Conservation (phyloP, 2,329 filamentous ascomycete species). For the Macrophomina phaseolina region DNA sequence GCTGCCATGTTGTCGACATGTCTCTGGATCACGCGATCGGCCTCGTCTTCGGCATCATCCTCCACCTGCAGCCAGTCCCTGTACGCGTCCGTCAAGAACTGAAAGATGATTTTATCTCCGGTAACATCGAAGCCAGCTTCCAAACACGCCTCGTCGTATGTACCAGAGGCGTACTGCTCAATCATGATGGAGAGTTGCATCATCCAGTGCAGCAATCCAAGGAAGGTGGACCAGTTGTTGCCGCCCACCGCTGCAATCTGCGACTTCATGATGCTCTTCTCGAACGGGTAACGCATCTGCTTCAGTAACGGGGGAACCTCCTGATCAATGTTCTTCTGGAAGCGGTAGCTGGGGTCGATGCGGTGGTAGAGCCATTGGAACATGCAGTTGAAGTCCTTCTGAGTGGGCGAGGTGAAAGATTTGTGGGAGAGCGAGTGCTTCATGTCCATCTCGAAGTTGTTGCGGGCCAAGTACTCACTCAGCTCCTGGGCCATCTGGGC, state of each 20-base stretch:
- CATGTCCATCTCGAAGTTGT: conserved; percentile 98
- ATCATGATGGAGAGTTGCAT: conserved; percentile 97
- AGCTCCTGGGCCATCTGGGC: conserved; percentile 85
- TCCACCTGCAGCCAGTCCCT: conserved; percentile 90
- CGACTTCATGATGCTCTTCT: conserved; percentile 94
- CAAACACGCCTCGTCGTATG: conserved; percentile 87
- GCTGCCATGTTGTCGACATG: conserved; percentile 87
- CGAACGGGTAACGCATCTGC: conserved; percentile 92
- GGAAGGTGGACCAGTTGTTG: conserved; percentile 95
- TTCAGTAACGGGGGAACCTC: conserved; percentile 93
- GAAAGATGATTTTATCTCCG: conserved; percentile 91
- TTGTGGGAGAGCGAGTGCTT: conserved; percentile 92
- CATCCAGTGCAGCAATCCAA: conserved; percentile 97
- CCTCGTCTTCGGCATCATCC: conserved; percentile 74
- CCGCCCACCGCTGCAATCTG: conserved; percentile 94
- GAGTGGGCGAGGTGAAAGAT: conserved; percentile 89
- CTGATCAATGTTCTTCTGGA: conserved; percentile 92
- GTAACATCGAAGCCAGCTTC: conserved; percentile 87
- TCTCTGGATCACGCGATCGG: conserved; percentile 82
- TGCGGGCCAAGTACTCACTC: conserved; percentile 86
- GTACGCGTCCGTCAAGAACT: conserved; percentile 89
- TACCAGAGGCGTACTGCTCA: conserved; percentile 76
- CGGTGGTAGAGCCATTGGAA: conserved; percentile 98
- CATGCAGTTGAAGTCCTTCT: conserved; percentile 98
- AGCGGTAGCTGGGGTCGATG: conserved; percentile 91